Conservation (phyloP, 202 grass and related monocot species). For the Schoenoplectus triqueter region DNA sequence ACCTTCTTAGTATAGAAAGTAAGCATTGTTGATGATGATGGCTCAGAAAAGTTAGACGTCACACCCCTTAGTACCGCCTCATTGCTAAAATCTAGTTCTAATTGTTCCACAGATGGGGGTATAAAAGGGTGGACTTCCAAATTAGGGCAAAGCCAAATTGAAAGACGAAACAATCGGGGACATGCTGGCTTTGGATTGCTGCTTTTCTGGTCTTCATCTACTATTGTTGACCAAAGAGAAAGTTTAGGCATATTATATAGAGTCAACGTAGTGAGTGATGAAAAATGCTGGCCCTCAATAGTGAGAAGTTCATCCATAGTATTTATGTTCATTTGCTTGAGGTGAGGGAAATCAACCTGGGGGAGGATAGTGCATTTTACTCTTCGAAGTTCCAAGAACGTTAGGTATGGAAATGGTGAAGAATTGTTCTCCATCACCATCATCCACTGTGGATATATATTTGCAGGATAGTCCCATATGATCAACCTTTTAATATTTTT, state of each 20-base stretch:
- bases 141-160: neutral
- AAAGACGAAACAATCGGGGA: neutral
- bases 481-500: neutral
- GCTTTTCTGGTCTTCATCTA: neutral
- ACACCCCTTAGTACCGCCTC: neutral
- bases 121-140: neutral
- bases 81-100: neutral
- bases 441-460: neutral
- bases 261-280: neutral
- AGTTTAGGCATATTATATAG: constrained; percentile 9
- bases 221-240: neutral
- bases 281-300: neutral
- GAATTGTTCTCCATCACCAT: neutral
- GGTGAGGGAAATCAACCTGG: neutral
- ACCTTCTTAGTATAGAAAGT: neutral
- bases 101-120: neutral
- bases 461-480: neutral
- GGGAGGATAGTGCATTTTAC: neutral
- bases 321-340: neutral
- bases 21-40: neutral
- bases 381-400: neutral
- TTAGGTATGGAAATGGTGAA: neutral
- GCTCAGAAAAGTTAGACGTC: neutral
- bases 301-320: neutral
- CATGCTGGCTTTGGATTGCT: neutral